phyloP scores from a whole-genome alignment of 495 filamentous ascomycete species.

The Talaromyces borbonicus region DNA sequence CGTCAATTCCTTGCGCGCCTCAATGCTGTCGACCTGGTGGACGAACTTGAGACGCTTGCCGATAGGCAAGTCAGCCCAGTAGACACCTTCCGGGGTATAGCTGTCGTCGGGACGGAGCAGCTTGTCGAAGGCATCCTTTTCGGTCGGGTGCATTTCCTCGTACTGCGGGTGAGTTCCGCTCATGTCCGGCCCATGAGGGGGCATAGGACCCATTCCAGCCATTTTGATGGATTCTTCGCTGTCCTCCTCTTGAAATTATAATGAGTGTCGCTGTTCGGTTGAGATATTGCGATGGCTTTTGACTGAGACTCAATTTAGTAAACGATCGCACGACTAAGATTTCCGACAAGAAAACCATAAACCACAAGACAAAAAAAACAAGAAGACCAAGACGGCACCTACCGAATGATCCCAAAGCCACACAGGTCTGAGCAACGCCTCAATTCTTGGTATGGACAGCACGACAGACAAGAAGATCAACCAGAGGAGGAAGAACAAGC shows the following conservation, averaged over 20 bases:
- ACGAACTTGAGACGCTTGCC: slow-evolving; percentile 61
- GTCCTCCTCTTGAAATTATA: background rate
- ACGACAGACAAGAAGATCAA: background rate
- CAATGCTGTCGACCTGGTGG: slow-evolving; percentile 51
- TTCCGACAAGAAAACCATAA: too few species aligned
- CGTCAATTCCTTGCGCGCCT: slow-evolving; percentile 53
- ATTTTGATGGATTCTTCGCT: slow-evolving; percentile 6
- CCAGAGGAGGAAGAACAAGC: background rate
- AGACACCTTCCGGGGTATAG: slow-evolving; percentile 67
- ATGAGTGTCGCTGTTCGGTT: background rate
- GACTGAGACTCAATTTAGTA: background rate
- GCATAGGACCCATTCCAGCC: slow-evolving; percentile 11
- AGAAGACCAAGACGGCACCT: background rate
- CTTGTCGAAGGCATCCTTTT: slow-evolving; percentile 61
- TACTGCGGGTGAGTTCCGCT: slow-evolving; percentile 38
- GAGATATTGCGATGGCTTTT: background rate
- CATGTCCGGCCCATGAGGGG: slow-evolving; percentile 48
- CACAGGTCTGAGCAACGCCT: background rate
- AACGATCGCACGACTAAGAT: background rate
- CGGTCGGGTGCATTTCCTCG: slow-evolving; percentile 48
- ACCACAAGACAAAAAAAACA: background rate
- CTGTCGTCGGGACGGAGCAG: slow-evolving; percentile 74
- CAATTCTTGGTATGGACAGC: background rate
- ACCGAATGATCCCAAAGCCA: slow-evolving; percentile 1
- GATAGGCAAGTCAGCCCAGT: slow-evolving; percentile 79